A percentile compares a stretch with the other conserved stretches of the same genome.
Evolutionary conservation across 306 rosid genomes (phyloP).

Genomic region (Castanea sativa): DNA sequence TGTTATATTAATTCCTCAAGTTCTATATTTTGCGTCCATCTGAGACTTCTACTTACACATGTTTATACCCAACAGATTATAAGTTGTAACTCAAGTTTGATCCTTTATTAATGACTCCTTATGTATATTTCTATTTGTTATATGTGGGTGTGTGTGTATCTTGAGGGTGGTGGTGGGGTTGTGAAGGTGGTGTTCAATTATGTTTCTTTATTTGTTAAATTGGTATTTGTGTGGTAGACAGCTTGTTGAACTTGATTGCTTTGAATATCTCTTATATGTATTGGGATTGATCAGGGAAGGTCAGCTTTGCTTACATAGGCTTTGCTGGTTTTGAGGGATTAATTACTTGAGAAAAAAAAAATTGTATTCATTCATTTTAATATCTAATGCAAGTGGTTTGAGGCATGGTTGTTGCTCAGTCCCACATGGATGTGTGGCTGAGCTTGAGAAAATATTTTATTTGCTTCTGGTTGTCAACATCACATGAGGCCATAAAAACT

Average conservation of each 20-base stretch:
- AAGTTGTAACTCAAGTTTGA: too few relatives aligned
- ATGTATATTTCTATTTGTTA: too few relatives aligned
- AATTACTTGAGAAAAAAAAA: background rate
- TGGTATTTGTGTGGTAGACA: background rate
- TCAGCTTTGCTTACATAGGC: conserved; percentile 18
- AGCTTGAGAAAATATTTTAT: background rate
- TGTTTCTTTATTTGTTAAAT: background rate
- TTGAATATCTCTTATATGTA: background rate
- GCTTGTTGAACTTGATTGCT: background rate
- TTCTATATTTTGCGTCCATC: too few relatives aligned
- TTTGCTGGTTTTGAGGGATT: conserved; percentile 1
- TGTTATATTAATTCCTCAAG: too few relatives aligned
- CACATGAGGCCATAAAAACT: background rate
- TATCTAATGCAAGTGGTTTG: background rate
- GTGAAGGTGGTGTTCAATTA: too few relatives aligned
- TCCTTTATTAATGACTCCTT: too few relatives aligned
- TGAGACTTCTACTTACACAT: too few relatives aligned
- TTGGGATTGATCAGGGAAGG: conserved; percentile 8
- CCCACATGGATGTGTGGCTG: background rate
- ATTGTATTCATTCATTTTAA: background rate
- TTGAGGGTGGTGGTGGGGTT: too few relatives aligned
- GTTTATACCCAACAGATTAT: too few relatives aligned
- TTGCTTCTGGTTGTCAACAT: background rate
- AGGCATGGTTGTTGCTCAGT: background rate
- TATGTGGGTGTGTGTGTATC: too few relatives aligned